Evolutionary conservation across 2,329 filamentous ascomycete species (phyloP), one percentile per base, ranked within the genome.

Genomic region (Fusarium sacchari): DNA sequence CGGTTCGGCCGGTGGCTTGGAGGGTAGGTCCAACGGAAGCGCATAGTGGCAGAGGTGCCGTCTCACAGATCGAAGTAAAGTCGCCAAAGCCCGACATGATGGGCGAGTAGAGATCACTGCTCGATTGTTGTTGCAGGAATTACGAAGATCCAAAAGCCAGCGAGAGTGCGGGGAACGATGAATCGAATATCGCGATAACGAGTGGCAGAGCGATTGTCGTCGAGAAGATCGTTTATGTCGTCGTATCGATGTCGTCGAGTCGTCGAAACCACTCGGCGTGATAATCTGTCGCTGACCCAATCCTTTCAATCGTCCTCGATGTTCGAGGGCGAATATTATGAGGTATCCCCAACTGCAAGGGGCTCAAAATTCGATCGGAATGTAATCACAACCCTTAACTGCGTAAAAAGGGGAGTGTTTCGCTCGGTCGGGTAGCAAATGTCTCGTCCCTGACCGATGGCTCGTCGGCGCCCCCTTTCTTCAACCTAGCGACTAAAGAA

Each of bases 31-130:
- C 96, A 76, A 99, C 90, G 63, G 95, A 88, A 59, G 94, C 90
- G 84, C 96, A 99, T 79, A 98, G 85, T 67, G 96, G 96, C 75
- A 99, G 87, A 71, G 95, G 90, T 71, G 94, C 93, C 85, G 92
- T 94, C 77, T 89, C 87, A 89, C 96, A 99, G 86, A 98, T 92
- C 77, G 88, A 87, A 66, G 92, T 90, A 84, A 98, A 98, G 84
- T 97, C 93, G 77, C 96, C 96, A 84, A 98, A 98, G 74, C 91
- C 93, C 88, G 97, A 95, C 84, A 87, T 91, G 82, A 77, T 81
- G 80, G 72, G 67, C 63, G 50, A 52, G 39, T 46, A 34, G n/a
- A 42, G 43, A 52, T 56, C 30, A 50, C 52, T 30, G 56, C 44
- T 43, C 49, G 43, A 26, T 47, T 43, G 50, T 61, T 50, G 61